Percentiles rank a stretch among this genome's conserved stretches.
These are phyloP conservation scores for Knoxdaviesia proteae DNA, from an alignment of 2,329 filamentous ascomycete species.

Conservation along the genomic window DNA sequence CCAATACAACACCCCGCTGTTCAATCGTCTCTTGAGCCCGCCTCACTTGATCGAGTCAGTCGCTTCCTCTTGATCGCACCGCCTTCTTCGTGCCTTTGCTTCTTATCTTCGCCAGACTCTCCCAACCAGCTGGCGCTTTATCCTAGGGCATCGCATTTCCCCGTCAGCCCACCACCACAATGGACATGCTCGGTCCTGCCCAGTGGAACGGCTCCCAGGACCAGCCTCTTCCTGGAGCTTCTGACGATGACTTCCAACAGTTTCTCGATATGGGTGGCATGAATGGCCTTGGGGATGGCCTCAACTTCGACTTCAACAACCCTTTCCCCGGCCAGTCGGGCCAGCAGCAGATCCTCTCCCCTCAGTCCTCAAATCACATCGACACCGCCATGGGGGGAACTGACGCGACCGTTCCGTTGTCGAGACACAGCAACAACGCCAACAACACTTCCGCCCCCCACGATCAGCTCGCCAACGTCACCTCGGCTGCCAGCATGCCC, in stretches of 20 bases:
- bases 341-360: conserved; percentile 12
- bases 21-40: too few relatives aligned
- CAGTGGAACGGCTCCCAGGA: conserved; percentile 33
- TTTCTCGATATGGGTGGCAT: conserved; percentile 41
- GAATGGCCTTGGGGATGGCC: conserved; percentile 26
- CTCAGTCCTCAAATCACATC: conserved; percentile 16
- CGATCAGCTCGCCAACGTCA: conserved; percentile 25
- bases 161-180: background rate
- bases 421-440: conserved; percentile 12
- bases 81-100: background rate
- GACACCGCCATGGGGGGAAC: conserved; percentile 29
- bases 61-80: too few relatives aligned
- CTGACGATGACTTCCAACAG: conserved; percentile 43
- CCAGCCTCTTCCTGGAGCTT: conserved; percentile 25
- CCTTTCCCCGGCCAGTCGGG: conserved; percentile 23
- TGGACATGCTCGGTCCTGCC: conserved; percentile 4
- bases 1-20: too few relatives aligned
- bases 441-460: conserved; percentile 10
- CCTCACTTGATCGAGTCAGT: too few relatives aligned
- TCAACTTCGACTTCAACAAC: conserved; percentile 36
- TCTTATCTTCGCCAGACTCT: background rate
- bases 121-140: background rate
- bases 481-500: conserved; percentile 21
- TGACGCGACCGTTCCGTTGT: conserved; percentile 8
- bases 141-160: background rate